Conservation (phyloP, 78 protist genomes). For the Chrysochromulina tobinii region DNA sequence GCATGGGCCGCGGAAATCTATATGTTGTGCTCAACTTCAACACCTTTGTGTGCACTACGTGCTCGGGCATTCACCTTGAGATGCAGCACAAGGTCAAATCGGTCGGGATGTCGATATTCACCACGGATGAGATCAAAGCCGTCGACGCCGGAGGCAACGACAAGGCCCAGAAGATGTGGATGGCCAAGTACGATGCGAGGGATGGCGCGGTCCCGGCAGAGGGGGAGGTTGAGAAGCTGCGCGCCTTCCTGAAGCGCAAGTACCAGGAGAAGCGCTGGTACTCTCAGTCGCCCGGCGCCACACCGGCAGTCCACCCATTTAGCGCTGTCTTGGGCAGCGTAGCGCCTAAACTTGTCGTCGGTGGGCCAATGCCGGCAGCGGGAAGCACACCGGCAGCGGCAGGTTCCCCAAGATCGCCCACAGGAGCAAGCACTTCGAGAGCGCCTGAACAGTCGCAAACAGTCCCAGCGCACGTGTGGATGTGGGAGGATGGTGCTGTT, state of each 20-base stretch:
- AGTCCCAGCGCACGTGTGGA: no score
- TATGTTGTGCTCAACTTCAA: conserved; percentile 18
- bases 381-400: no score
- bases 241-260: neutral
- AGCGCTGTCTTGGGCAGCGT: no score
- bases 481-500: no score
- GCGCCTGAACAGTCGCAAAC: no score
- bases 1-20: neutral
- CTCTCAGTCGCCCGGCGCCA: no score
- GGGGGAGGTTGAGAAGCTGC: neutral
- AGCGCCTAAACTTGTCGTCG: no score
- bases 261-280: no score
- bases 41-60: conserved; percentile 9
- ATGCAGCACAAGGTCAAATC: neutral
- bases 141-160: conserved; percentile 16
- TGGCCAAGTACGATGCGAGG: neutral
- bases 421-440: no score
- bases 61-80: conserved; percentile 22
- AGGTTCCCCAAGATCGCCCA: no score
- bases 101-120: conserved; percentile 17
- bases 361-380: no score
- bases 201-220: neutral
- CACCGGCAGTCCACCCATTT: no score
- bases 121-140: conserved; percentile 7
- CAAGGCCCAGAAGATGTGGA: neutral